A percentile compares a stretch with the other conserved stretches of the same genome.
phyloP scores from a whole-genome alignment of 1,284 basidiomycete genomes.

The Boletus smithii region DNA sequence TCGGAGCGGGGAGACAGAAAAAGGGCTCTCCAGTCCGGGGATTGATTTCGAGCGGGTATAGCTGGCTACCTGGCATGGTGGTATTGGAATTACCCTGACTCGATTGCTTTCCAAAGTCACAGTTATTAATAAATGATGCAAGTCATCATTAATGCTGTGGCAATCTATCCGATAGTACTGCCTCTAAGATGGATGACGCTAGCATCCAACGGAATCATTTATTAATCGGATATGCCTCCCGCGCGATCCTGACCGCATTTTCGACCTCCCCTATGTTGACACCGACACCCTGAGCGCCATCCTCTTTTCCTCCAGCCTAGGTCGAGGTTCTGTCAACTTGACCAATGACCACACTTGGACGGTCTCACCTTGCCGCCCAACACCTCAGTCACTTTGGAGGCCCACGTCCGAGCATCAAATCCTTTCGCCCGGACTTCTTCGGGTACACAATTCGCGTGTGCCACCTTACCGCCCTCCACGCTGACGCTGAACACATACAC shows the following conservation, averaged over 20 bases:
- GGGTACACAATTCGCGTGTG: conserved; percentile 86
- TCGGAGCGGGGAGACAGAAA: conserved; percentile 46
- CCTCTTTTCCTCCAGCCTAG: conserved; percentile 90
- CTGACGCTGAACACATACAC: conserved; percentile 89
- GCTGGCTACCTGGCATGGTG: conserved; percentile 29
- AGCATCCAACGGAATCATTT: conserved; percentile 17
- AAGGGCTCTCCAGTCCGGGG: conserved; percentile 48
- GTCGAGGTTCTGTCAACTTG: conserved; percentile 15
- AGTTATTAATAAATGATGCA: neutral
- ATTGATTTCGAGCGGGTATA: conserved; percentile 44
- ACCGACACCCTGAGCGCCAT: conserved; percentile 85
- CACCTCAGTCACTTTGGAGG: conserved; percentile 69
- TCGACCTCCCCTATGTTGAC: conserved; percentile 59
- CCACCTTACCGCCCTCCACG: conserved; percentile 67
- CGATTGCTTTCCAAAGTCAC: neutral
- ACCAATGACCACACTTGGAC: neutral
- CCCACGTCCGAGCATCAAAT: conserved; percentile 82
- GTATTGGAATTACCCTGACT: conserved; percentile 4
- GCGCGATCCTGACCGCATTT: conserved; percentile 68
- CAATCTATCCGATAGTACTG: neutral
- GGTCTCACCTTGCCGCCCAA: conserved; percentile 80
- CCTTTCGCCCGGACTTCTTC: conserved; percentile 57
- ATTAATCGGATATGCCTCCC: conserved; percentile 38
- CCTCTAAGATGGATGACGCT: neutral
- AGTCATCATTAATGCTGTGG: conserved; percentile 10